phyloP scores from a whole-genome alignment of 306 rosid genomes.

The Sesbania bispinosa region DNA sequence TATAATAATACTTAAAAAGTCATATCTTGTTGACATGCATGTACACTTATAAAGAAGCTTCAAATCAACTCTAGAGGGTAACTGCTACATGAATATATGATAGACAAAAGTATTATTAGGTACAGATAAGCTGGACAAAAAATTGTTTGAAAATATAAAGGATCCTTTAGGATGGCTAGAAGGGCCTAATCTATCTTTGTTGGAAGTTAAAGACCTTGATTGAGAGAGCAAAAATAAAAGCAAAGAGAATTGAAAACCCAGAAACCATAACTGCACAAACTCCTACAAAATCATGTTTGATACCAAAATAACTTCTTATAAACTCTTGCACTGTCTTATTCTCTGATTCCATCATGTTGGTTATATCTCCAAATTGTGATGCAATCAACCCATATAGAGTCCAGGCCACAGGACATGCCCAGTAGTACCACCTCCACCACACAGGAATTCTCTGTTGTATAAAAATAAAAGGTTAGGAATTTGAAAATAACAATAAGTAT shows the following conservation, averaged over 20 bases:
- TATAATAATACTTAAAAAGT: too few species aligned
- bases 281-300: constrained; percentile 43
- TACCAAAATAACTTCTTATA: constrained; percentile 29
- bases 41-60: too few species aligned
- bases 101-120: too few species aligned
- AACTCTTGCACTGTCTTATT: constrained; percentile 36
- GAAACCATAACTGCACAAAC: constrained; percentile 32
- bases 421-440: constrained; percentile 89
- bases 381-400: constrained; percentile 63
- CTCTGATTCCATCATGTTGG: constrained; percentile 3
- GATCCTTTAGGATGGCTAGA: neutral
- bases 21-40: too few species aligned
- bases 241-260: constrained; percentile 38
- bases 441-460: constrained; percentile 37
- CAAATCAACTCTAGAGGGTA: too few species aligned
- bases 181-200: constrained; percentile 33
- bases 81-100: too few species aligned
- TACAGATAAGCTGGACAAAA: too few species aligned
- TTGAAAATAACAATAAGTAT: too few species aligned
- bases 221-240: constrained; percentile 35
- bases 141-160: too few species aligned
- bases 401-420: constrained; percentile 77
- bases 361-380: constrained; percentile 58
- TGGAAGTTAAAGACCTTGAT: constrained; percentile 51
- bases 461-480: too few species aligned